phyloP scores from a whole-genome alignment of 768 basidiomycete species.

The Cyclocybe aegerita region DNA sequence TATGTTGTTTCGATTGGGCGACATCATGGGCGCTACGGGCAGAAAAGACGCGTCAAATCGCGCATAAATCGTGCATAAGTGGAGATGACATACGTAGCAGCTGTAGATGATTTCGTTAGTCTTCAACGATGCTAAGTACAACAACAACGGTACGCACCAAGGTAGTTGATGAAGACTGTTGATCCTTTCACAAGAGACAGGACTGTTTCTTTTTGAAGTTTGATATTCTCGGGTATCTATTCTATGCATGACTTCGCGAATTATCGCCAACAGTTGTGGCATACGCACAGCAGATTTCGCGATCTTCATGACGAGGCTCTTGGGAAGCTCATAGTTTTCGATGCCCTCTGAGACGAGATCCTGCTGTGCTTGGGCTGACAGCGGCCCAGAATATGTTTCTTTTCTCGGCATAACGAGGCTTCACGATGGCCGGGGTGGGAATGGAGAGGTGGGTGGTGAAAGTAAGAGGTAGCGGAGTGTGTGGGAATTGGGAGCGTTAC shows the following conservation, averaged over 20 bases:
- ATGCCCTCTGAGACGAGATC: constrained; percentile 82
- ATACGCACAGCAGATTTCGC: constrained; percentile 77
- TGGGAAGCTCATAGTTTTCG: constrained; percentile 87
- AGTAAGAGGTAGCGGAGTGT: neutral
- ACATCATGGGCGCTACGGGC: constrained; percentile 79
- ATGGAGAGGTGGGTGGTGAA: neutral
- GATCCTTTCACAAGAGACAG: constrained; percentile 84
- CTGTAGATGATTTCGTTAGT: constrained; percentile 21
- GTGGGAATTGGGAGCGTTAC: constrained; percentile 28
- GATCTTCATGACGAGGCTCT: constrained; percentile 77
- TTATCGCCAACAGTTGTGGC: neutral
- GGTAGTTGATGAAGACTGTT: constrained; percentile 93
- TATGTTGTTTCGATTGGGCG: constrained; percentile 79
- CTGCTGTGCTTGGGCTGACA: constrained; percentile 77
- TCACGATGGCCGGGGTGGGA: neutral
- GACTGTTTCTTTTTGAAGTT: constrained; percentile 88
- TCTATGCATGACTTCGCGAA: too few relatives aligned
- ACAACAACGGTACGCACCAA: constrained; percentile 54
- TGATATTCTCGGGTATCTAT: constrained; percentile 81
- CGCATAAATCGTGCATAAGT: constrained; percentile 11
- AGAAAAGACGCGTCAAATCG: constrained; percentile 2
- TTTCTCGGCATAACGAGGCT: constrained; percentile 64
- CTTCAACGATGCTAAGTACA: neutral
- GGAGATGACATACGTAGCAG: constrained; percentile 44
- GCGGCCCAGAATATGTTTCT: constrained; percentile 50